phyloP scores from a whole-genome alignment of 192 early-diverging fungal species.

The Irineochytrium annulatum region DNA sequence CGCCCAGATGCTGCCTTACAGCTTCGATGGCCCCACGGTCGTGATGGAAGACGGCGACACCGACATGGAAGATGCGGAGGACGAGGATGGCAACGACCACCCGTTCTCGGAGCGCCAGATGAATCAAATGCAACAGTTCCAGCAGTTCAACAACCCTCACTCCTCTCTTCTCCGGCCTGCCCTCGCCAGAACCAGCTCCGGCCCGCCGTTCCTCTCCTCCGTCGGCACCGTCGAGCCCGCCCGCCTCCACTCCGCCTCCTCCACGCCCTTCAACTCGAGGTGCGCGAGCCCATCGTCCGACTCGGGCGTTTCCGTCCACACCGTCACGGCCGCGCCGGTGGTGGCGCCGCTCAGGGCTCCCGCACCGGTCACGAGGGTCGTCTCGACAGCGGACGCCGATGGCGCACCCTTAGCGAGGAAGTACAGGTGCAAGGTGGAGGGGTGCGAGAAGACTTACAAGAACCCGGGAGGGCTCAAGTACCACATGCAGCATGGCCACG shows the following conservation, averaged over 20 bases:
- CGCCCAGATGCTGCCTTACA: slow-evolving; percentile 26
- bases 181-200: no score
- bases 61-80: slow-evolving; percentile 22
- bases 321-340: not conserved
- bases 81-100: slow-evolving; percentile 1
- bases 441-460: slow-evolving; percentile 96
- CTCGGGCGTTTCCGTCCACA: not conserved
- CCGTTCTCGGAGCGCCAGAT: not conserved
- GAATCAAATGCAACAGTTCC: not conserved
- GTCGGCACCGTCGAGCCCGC: not conserved
- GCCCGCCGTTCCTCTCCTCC: not conserved
- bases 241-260: not conserved
- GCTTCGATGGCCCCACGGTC: slow-evolving; percentile 33
- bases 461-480: slow-evolving; percentile 99
- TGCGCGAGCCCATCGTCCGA: not conserved
- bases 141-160: not conserved
- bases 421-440: slow-evolving; percentile 80
- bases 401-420: no score
- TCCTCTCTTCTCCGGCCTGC: slow-evolving; percentile 14
- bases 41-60: slow-evolving; percentile 28
- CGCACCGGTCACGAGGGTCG: no score
- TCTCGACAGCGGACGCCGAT: no score
- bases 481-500: slow-evolving; percentile 95
- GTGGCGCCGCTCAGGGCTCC: not conserved
- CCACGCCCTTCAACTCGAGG: slow-evolving; percentile 8